Evolutionary conservation across 192 early-diverging fungal genomes (phyloP), one percentile per base, ranked within the genome.

Genomic region (Gaertneriomyces semiglobifer): DNA sequence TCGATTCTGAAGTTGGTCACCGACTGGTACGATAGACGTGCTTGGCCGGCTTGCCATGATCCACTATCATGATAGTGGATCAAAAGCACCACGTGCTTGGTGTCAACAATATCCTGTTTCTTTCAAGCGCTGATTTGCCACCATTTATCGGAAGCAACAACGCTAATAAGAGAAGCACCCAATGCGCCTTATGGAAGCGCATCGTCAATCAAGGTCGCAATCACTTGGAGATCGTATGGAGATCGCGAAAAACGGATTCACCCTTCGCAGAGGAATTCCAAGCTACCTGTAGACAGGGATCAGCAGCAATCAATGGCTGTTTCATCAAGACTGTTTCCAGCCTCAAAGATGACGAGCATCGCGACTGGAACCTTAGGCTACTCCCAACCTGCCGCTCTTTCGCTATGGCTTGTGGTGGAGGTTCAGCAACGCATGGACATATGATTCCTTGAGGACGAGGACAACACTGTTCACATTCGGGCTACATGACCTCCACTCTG

Each of bases 271-370:
- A 48, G n/a, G 47, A 8, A 48, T 48, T 48, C 47, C 9, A 48
- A n/a, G 47, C 47, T n/a, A n/a, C 47, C 47, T 48, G 47, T 48
- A 48, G 47, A 8, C 8, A 48, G 47, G 47, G 47, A n/a, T n/a
- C n/a, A n/a, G n/a, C n/a, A n/a, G n/a, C n/a, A n/a, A n/a, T n/a
- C n/a, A n/a, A n/a, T n/a, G 47, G n/a, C 8, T 48, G 47, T 48
- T 48, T 48, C 47, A 48, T 48, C 47, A 48, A 48, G 47, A n/a
- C 47, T 48, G 47, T 48, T 48, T 48, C 47, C 47, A 48, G 47
- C 47, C 47, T 48, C 47, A 48, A 8, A n/a, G n/a, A 10, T 48
- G 47, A 8, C 8, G 9, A 10, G 9, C 47, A 48, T 48, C 8
- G n/a, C 9, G 8, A 48, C 47, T 48, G 47, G n/a, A n/a, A 48